phyloP scores from a whole-genome alignment of 176 grass and related monocot genomes.

The Raddia guianensis region DNA sequence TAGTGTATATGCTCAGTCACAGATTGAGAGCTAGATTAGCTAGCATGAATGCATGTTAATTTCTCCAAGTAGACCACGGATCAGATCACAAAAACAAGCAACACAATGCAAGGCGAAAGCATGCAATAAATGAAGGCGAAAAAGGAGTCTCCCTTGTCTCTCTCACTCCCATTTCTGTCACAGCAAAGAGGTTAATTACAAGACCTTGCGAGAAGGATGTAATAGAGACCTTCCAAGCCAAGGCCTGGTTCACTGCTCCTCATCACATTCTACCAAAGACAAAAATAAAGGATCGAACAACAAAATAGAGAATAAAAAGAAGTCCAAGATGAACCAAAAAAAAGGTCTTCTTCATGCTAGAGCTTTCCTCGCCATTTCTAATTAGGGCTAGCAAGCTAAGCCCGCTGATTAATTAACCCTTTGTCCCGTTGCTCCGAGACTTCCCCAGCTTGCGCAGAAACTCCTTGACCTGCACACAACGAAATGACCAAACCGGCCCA shows the following conservation, averaged over 20 bases:
- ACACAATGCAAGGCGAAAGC: neutral
- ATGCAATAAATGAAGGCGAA: neutral
- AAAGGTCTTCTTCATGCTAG: conserved; percentile 7
- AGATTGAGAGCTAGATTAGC: neutral
- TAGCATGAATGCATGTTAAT: neutral
- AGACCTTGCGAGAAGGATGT: conserved; percentile 32
- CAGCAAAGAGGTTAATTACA: conserved; percentile 19
- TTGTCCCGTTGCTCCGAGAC: conserved; percentile 1
- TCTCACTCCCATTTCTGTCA: neutral
- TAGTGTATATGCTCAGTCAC: neutral
- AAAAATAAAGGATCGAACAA: neutral
- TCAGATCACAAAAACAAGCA: neutral
- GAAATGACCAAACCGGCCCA: neutral
- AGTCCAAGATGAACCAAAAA: neutral
- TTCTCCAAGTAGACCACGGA: neutral
- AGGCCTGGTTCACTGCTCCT: neutral
- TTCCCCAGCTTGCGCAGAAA: conserved; percentile 48
- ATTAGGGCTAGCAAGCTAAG: neutral
- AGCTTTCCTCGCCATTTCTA: neutral
- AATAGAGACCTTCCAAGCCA: conserved; percentile 40
- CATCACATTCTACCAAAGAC: neutral
- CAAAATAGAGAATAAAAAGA: neutral
- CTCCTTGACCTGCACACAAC: conserved; percentile 42
- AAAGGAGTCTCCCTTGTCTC: neutral
- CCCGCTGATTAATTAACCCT: neutral